Evolutionary conservation across 331 rosid species (phyloP).

Genomic region (Dryas integrifolia): DNA sequence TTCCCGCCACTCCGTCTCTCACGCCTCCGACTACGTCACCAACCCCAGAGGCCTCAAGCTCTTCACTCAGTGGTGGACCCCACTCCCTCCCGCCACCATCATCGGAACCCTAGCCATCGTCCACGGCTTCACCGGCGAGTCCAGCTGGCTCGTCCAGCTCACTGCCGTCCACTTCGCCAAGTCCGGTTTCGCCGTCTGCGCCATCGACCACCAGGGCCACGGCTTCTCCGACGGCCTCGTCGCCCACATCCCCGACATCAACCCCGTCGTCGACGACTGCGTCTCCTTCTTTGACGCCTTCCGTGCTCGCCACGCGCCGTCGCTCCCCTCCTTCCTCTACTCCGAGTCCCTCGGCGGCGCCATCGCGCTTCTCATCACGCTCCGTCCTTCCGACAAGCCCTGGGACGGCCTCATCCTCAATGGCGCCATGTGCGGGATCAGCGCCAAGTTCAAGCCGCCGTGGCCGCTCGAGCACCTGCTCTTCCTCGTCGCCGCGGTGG

Average conservation of each 20-base stretch:
- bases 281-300: slow-evolving; percentile 61
- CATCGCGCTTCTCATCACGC: slow-evolving; percentile 68
- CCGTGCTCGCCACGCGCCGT: slow-evolving; percentile 50
- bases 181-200: slow-evolving; percentile 82
- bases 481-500: slow-evolving; percentile 55
- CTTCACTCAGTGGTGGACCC: slow-evolving; percentile 94
- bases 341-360: slow-evolving; percentile 97
- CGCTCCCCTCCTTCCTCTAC: slow-evolving; percentile 75
- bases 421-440: slow-evolving; percentile 97
- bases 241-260: slow-evolving; percentile 79
- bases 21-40: slow-evolving; percentile 62
- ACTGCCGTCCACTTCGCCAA: slow-evolving; percentile 74
- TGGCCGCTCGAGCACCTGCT: slow-evolving; percentile 95
- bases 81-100: slow-evolving; percentile 52
- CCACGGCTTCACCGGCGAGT: slow-evolving; percentile 93
- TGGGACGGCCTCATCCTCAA: slow-evolving; percentile 80
- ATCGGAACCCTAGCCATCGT: slow-evolving; percentile 66
- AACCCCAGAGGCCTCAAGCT: slow-evolving; percentile 70
- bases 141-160: slow-evolving; percentile 92
- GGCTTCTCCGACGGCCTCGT: slow-evolving; percentile 94
- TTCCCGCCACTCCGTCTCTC: slow-evolving; percentile 69
- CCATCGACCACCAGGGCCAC: slow-evolving; percentile 95
- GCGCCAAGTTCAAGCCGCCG: slow-evolving; percentile 89
- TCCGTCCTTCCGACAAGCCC: slow-evolving; percentile 38
- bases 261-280: slow-evolving; percentile 91